Conservation (phyloP, 345 rosid genomes). For the Combretum micranthum region DNA sequence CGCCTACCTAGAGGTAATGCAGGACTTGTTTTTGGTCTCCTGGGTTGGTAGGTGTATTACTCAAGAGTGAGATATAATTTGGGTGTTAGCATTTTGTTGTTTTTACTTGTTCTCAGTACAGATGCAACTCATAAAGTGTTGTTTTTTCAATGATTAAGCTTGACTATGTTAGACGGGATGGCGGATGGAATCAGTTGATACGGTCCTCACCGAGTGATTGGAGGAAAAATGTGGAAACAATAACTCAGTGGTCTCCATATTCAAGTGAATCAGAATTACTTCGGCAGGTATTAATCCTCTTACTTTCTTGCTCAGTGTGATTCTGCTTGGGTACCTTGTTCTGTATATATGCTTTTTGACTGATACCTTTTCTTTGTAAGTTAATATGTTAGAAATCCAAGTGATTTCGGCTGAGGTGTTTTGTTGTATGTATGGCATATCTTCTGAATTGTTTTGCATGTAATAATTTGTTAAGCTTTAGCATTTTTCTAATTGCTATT, state of each 20-base stretch:
- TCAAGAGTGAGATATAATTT: neutral
- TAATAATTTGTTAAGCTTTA: too few species aligned
- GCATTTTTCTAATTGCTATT: too few species aligned
- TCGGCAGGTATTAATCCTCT: constrained; percentile 46
- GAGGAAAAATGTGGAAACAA: constrained; percentile 59
- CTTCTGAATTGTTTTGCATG: too few species aligned
- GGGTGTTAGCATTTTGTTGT: neutral
- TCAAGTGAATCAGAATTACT: constrained; percentile 69
- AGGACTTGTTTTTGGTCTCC: too few species aligned
- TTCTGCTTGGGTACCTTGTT: neutral
- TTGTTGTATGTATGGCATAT: too few species aligned
- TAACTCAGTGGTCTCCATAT: constrained; percentile 81
- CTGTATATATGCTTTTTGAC: too few species aligned
- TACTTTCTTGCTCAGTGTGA: neutral
- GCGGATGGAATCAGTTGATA: constrained; percentile 49
- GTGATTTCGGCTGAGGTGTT: too few species aligned
- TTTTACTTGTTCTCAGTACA: neutral
- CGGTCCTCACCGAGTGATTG: constrained; percentile 55
- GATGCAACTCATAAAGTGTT: neutral
- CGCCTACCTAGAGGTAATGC: too few species aligned
- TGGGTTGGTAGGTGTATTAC: neutral
- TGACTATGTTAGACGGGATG: constrained; percentile 54
- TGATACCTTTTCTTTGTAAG: too few species aligned
- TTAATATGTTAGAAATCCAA: too few species aligned
- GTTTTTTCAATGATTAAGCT: constrained; percentile 28